Conservation (phyloP, 1,284 basidiomycete species). For the Stygiomarasmius scandens region DNA sequence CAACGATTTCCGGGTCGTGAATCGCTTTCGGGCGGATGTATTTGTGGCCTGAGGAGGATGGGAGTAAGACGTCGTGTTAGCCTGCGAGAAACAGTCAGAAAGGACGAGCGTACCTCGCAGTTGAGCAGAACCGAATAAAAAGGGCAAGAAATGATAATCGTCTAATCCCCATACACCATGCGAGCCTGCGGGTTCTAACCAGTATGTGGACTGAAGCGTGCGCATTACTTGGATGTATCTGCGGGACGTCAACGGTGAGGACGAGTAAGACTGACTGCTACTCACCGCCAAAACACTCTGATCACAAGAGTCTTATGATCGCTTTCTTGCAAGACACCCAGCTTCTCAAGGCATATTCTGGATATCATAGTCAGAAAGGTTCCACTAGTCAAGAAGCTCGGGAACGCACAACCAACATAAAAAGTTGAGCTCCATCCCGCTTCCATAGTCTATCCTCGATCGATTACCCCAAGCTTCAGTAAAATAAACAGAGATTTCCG, state of each 20-base stretch:
- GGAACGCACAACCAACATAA: constrained; percentile 89
- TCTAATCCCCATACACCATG: constrained; percentile 99
- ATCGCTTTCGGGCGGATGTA: constrained; percentile 92
- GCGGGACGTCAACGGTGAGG: constrained; percentile 22
- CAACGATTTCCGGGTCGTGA: constrained; percentile 90
- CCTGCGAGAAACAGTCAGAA: not conserved
- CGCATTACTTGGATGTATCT: constrained; percentile 93
- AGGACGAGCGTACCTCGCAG: constrained; percentile 61
- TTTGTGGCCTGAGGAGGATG: constrained; percentile 68
- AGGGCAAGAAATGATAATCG: constrained; percentile 97
- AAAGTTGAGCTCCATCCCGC: constrained; percentile 99
- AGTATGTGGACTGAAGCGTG: constrained; percentile 89
- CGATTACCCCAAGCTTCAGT: constrained; percentile 90
- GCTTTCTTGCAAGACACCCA: constrained; percentile 66
- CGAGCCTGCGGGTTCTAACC: constrained; percentile 97
- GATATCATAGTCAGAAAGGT: not conserved
- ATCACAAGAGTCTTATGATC: constrained; percentile 85
- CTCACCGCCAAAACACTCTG: constrained; percentile 87
- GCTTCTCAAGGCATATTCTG: constrained; percentile 81
- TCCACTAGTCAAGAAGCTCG: not conserved
- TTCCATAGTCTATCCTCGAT: constrained; percentile 95
- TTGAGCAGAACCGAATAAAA: constrained; percentile 88
- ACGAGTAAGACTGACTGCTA: no score
- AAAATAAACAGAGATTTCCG: constrained; percentile 83
- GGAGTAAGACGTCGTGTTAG: not conserved